phyloP scores from a whole-genome alignment of 805 yeast species.

The Cyberlindnera mississippiensis region DNA sequence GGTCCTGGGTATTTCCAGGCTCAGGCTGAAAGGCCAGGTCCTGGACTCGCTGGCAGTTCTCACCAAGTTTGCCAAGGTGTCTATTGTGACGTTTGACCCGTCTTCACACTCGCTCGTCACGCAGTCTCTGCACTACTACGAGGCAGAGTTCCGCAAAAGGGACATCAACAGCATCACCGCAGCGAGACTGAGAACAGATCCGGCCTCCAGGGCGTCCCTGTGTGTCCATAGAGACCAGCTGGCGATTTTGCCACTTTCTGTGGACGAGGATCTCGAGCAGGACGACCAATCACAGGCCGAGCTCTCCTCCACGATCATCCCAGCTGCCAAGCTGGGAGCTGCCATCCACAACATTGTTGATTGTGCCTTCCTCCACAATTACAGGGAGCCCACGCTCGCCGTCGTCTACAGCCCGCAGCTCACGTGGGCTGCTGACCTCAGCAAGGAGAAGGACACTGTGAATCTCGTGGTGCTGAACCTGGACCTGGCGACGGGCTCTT shows the following conservation, averaged over 20 bases:
- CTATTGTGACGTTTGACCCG: conserved; percentile 69
- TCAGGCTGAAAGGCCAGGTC: conserved; percentile 45
- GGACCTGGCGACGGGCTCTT: conserved; percentile 45
- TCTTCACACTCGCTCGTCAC: conserved; percentile 55
- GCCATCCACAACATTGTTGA: conserved; percentile 63
- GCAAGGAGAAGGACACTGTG: conserved; percentile 58
- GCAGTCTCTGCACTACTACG: conserved; percentile 82
- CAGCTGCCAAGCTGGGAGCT: conserved; percentile 52
- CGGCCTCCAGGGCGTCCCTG: conserved; percentile 52
- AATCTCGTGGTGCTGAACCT: conserved; percentile 62
- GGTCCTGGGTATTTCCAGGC: conserved; percentile 51
- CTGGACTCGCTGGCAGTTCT: conserved; percentile 62
- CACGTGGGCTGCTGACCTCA: conserved; percentile 78
- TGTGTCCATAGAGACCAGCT: conserved; percentile 63
- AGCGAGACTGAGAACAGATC: conserved; percentile 42
- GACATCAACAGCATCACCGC: conserved; percentile 38
- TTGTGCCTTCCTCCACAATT: conserved; percentile 65
- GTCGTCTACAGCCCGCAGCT: conserved; percentile 53
- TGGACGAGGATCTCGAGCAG: conserved; percentile 40
- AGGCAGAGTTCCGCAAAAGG: conserved; percentile 52
- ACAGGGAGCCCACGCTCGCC: conserved; percentile 79
- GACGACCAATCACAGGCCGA: conserved; percentile 24
- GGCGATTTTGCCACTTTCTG: conserved; percentile 64
- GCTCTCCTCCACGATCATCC: conserved; percentile 50
- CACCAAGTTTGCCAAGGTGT: conserved; percentile 73